A percentile compares a stretch with the other conserved stretches of the same genome.
Conservation (phyloP, 768 basidiomycete species). For the Suillus hirtellus region DNA sequence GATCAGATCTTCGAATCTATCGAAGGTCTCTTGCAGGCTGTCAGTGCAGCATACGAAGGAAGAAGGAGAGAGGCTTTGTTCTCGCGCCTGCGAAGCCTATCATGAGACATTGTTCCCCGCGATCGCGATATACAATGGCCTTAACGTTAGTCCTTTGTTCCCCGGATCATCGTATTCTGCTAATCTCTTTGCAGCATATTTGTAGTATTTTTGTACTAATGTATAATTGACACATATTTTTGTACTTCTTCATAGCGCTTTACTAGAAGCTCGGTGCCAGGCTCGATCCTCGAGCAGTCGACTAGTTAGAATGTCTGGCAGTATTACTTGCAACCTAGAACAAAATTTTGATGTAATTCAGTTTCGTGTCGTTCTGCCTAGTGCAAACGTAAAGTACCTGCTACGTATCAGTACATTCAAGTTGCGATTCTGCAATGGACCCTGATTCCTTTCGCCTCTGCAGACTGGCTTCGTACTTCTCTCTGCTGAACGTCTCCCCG, state of each 20-base stretch:
- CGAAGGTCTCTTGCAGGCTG: slow-evolving; percentile 54
- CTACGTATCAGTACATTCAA: not conserved
- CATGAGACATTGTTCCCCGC: not conserved
- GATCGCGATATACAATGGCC: not conserved
- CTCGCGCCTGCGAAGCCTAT: slow-evolving; percentile 47
- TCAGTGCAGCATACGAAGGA: slow-evolving; percentile 54
- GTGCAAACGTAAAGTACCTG: not conserved
- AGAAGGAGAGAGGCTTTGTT: slow-evolving; percentile 49
- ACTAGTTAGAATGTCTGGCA: not conserved
- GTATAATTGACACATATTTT: not conserved
- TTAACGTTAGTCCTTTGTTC: not conserved
- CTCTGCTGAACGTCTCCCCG: slow-evolving; percentile 52
- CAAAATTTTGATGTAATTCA: not conserved
- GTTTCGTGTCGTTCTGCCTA: not conserved
- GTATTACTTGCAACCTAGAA: not conserved
- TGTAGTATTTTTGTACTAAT: slow-evolving; percentile 8
- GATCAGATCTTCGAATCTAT: slow-evolving; percentile 52
- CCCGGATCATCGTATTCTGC: not conserved
- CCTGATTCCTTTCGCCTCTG: slow-evolving; percentile 40
- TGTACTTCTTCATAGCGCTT: not conserved
- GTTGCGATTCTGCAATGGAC: slow-evolving; percentile 25
- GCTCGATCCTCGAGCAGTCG: not conserved
- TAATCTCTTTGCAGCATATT: slow-evolving; percentile 4
- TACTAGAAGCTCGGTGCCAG: not conserved
- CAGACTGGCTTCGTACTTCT: slow-evolving; percentile 55